A percentile compares a stretch with the other conserved stretches of the same genome.
Conservation (phyloP, 257 asterid species). For the Scutellaria galericulata region DNA sequence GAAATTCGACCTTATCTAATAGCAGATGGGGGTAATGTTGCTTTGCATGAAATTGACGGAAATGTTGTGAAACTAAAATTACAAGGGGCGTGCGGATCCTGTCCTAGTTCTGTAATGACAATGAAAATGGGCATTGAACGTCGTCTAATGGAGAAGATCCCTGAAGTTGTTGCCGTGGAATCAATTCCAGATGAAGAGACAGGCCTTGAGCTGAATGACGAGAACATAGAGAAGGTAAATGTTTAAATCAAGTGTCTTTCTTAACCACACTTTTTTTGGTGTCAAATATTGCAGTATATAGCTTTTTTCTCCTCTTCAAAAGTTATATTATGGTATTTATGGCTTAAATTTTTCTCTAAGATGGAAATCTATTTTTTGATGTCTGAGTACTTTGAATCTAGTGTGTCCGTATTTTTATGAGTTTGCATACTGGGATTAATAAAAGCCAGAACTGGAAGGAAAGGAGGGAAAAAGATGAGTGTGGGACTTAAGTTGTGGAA, state of each 20-base stretch:
- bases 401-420: not conserved
- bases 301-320: conserved; percentile 1
- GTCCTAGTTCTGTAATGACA: conserved; percentile 85
- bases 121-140: conserved; percentile 98
- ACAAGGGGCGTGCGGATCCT: conserved; percentile 99
- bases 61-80: conserved; percentile 82
- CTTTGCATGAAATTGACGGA: conserved; percentile 92
- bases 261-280: not conserved
- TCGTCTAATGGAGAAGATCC: conserved; percentile 90
- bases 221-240: conserved; percentile 90
- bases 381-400: not conserved
- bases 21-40: conserved; percentile 98
- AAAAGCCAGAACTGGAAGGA: conserved; percentile 13
- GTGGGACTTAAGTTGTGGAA: not conserved
- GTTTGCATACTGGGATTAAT: conserved; percentile 4
- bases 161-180: conserved; percentile 93
- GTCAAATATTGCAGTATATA: not conserved
- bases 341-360: conserved; percentile 18
- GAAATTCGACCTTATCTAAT: conserved; percentile 93
- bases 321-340: conserved; percentile 17
- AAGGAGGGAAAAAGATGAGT: not conserved
- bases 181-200: conserved; percentile 93
- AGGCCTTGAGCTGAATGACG: conserved; percentile 91
- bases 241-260: conserved; percentile 23
- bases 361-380: not conserved